Base-by-base conservation (phyloP, 768 basidiomycete genomes). In the Phallus indusiatus region DNA sequence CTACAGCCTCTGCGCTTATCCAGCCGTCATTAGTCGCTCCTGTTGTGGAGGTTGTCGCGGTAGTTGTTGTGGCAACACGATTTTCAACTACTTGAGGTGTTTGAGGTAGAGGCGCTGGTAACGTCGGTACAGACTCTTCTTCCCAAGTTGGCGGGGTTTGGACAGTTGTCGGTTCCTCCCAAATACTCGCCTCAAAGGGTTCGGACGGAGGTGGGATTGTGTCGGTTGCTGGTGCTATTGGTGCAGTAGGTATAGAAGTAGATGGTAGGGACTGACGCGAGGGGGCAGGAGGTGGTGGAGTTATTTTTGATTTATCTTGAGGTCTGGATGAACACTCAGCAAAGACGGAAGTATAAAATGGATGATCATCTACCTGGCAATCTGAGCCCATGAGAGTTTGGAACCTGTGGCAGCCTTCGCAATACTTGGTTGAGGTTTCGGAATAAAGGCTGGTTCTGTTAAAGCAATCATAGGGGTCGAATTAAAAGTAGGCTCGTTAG, bases 331-430 rank as follows among this genome's bases (percentile, higher is more conserved):
- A 21, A 47, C 18, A 28, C 22, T 60, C 47, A 60, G 48, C 50
- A 46, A 33, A 46, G 17, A 37, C 59, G 36, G 14, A 28, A 33
- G 14, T 14, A 50, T 50, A 10, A 33, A 18, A 24, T 14, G 35
- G 24, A 51, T 46, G 17, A 36, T 42, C 21, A 72, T 78, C 7
- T 67, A 86, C 88, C 84, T 77, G 62, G 90, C 89, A 68, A 92
- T 77, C 66, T 92, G 86, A 8, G 90, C 90, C 89, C 89, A 92
- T 36, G 90, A 90, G 61, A 88, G 71, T 74, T 90, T 89, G 8
- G 86, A 83, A 12, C 81, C 86, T 28, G 85, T 82, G 47, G 88
- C 86, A 22, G 56, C 36, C 50, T 58, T 53, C 11, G 59, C 34
- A 24, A 50, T 54, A 37, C 37, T 62, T 16, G 60, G 18, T 28